These are phyloP conservation scores for Cladosporium sp. DNA, from an alignment of 2,329 filamentous ascomycete species.

Conservation along the genomic window DNA sequence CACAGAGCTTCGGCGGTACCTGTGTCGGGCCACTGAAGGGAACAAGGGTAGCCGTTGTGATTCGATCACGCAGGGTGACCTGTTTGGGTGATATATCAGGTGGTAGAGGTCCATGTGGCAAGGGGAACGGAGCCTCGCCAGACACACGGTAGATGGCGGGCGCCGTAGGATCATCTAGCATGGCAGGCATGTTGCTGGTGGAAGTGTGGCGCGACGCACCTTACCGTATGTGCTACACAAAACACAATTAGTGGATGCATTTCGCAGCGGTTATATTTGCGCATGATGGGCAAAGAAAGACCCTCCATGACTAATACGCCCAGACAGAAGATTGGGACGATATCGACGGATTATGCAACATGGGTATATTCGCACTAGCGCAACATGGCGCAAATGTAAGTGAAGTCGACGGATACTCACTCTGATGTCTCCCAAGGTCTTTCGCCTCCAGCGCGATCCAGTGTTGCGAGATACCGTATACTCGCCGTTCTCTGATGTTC, in stretches of 20 bases:
- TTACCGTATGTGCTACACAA: neutral
- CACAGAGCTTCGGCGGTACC: constrained; percentile 70
- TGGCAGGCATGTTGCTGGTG: constrained; percentile 62
- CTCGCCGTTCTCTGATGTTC: constrained; percentile 9
- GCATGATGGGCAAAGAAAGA: neutral
- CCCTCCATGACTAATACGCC: neutral
- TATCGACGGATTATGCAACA: neutral
- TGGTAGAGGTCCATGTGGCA: constrained; percentile 61
- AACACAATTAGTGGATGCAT: neutral
- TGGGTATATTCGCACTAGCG: neutral
- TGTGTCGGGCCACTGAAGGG: constrained; percentile 74
- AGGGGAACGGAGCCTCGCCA: constrained; percentile 62
- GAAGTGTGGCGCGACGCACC: neutral
- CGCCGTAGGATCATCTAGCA: constrained; percentile 71
- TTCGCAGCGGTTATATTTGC: neutral
- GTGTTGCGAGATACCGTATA: constrained; percentile 9
- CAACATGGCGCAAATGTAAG: neutral
- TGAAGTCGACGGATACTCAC: constrained; percentile 8
- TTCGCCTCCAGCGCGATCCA: neutral
- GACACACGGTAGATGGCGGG: constrained; percentile 67
- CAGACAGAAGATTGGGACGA: neutral
- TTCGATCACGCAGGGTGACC: constrained; percentile 77
- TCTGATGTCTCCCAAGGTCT: neutral
- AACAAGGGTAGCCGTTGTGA: constrained; percentile 77
- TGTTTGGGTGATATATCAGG: constrained; percentile 66